Conservation (phyloP, 441 rosid genomes). For the Flueggea neowawraea region DNA sequence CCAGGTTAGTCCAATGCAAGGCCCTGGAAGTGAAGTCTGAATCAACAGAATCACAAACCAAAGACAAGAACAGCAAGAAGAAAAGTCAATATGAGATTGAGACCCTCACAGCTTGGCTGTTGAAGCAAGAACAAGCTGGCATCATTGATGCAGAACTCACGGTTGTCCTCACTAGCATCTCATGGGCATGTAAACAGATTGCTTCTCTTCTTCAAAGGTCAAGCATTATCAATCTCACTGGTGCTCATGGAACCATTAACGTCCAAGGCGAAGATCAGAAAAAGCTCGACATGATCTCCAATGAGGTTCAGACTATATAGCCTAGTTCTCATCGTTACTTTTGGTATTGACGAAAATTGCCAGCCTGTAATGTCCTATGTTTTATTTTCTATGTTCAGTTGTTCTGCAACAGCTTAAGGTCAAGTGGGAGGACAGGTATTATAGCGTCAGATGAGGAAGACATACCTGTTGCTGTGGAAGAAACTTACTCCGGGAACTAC, state of each 20-base stretch:
- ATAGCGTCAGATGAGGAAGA: conserved; percentile 40
- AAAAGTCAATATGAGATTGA: conserved; percentile 20
- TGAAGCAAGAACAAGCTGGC: conserved; percentile 35
- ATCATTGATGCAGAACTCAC: conserved; percentile 32
- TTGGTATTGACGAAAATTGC: background rate
- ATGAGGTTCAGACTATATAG: conserved; percentile 17
- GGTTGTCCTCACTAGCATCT: conserved; percentile 30
- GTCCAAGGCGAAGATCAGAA: conserved; percentile 38
- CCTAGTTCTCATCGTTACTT: background rate
- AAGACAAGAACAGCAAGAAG: background rate
- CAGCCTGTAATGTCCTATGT: background rate
- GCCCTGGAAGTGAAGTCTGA: background rate
- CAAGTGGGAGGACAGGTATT: conserved; percentile 28
- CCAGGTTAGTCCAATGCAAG: background rate
- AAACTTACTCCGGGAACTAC: conserved; percentile 82
- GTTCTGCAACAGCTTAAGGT: conserved; percentile 34
- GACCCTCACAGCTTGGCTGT: conserved; percentile 30
- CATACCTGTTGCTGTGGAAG: conserved; percentile 31
- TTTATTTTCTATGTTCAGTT: conserved; percentile 15
- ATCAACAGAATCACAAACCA: background rate
- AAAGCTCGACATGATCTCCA: conserved; percentile 39
- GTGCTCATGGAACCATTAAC: conserved; percentile 32
- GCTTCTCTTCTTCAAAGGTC: conserved; percentile 32
- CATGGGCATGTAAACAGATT: conserved; percentile 31
- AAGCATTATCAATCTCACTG: conserved; percentile 27